Percentiles rank a stretch among this genome's conserved stretches.
Evolutionary conservation across 208 protist species (phyloP).

Genomic region (Crithidia thermophila): DNA sequence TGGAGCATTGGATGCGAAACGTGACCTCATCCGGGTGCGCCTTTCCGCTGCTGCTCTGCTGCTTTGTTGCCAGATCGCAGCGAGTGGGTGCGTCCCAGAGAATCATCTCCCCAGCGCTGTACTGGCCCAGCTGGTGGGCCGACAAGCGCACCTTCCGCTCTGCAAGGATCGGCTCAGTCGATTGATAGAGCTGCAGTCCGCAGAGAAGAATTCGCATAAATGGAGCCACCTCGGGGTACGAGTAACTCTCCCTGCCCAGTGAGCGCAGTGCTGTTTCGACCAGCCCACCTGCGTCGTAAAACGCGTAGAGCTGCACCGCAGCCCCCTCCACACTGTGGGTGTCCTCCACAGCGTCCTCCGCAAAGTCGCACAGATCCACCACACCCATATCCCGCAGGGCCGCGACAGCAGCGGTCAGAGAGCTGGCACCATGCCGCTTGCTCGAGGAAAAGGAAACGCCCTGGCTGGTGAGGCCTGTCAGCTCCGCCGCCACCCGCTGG

Average conservation of each 20-base stretch:
- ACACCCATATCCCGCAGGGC: background rate
- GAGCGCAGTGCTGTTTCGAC: conserved; percentile 1
- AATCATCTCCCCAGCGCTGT: background rate
- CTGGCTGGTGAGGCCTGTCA: background rate
- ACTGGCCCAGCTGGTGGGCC: background rate
- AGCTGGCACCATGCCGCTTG: too few relatives aligned
- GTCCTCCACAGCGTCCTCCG: background rate
- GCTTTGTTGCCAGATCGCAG: background rate
- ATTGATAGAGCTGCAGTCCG: background rate
- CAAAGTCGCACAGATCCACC: background rate
- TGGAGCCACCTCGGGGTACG: background rate
- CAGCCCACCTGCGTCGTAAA: conserved; percentile 1
- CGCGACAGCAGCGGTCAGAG: background rate
- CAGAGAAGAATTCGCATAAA: background rate
- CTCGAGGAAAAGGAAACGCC: background rate
- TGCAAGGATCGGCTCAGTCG: background rate
- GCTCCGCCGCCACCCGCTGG: background rate
- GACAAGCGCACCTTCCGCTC: background rate
- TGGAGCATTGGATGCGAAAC: background rate
- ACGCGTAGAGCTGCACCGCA: background rate
- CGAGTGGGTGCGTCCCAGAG: conserved; percentile 1
- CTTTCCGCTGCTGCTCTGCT: background rate
- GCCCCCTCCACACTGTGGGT: background rate
- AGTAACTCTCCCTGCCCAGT: background rate
- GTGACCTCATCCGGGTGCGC: background rate